Percentiles rank a stretch among this genome's conserved stretches.
Evolutionary conservation across 2,329 filamentous ascomycete species (phyloP).

Genomic region (Plectosphaerella cucumerina): DNA sequence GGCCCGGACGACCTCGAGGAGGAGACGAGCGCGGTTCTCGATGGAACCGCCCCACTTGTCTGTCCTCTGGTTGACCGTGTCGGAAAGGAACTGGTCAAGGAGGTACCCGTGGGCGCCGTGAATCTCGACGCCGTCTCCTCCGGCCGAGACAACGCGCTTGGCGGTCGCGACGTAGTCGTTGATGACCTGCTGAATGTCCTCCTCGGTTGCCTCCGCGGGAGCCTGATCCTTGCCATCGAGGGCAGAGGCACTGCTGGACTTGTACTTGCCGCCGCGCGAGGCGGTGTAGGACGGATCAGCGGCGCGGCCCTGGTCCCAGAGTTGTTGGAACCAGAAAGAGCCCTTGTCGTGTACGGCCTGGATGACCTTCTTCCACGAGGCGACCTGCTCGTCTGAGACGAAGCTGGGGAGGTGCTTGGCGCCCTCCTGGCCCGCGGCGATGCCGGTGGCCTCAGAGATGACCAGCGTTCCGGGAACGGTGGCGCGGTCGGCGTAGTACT

Average conservation of each 20-base stretch:
- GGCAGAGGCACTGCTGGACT: slow-evolving; percentile 6
- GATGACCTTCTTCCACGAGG: slow-evolving; percentile 19
- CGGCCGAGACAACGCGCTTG: slow-evolving; percentile 59
- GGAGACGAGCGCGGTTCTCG: slow-evolving; percentile 60
- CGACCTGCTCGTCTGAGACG: slow-evolving; percentile 25
- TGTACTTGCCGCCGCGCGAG: slow-evolving; percentile 4
- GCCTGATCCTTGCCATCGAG: neutral
- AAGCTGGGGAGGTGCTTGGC: slow-evolving; percentile 35
- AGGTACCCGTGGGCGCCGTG: slow-evolving; percentile 65
- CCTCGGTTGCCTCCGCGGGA: slow-evolving; percentile 35
- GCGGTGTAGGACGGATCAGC: slow-evolving; percentile 6
- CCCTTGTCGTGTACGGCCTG: slow-evolving; percentile 19
- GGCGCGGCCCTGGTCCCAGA: slow-evolving; percentile 11
- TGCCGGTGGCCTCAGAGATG: slow-evolving; percentile 22
- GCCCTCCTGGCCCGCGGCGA: slow-evolving; percentile 16
- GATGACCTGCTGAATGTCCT: slow-evolving; percentile 62
- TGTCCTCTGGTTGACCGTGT: slow-evolving; percentile 54
- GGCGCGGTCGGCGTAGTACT: slow-evolving; percentile 22
- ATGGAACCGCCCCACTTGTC: slow-evolving; percentile 64
- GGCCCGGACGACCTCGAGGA: slow-evolving; percentile 48
- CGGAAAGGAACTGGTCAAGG: slow-evolving; percentile 60
- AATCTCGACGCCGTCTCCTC: slow-evolving; percentile 72
- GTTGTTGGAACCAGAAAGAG: slow-evolving; percentile 20
- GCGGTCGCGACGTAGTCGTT: slow-evolving; percentile 55
- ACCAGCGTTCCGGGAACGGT: slow-evolving; percentile 40